Evolutionary conservation across 805 yeast genomes (phyloP), one percentile per base, ranked within the genome.

Genomic region (Monosporozyma aquatica): DNA sequence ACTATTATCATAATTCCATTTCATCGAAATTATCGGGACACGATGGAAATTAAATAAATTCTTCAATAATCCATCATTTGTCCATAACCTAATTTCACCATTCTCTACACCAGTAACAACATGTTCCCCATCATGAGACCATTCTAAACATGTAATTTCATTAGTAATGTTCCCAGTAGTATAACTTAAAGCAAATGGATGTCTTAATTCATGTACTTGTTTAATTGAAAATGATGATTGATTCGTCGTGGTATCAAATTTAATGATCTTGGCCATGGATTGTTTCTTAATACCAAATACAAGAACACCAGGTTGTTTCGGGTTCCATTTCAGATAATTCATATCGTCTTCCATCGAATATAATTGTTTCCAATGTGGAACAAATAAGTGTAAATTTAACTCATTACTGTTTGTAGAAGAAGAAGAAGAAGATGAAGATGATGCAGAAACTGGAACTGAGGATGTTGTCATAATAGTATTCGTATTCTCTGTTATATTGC

Each of bases 51-150:
- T 67, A 51, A 78, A 60, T 1, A 74, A 72, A 40, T 77, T 80
- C 45, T 74, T 67, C 29, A 86, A 65, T 24, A 72, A 70, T 0
- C 95, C 95, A 37, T 76, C 80, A 0, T 74, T 68, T 9, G 79
- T 72, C 95, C 95, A 87, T n/a, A 84, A 66, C 43, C 90, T 65
- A 7, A 87, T 53, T 51, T 82, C 90, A 11, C 95, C 95, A 53
- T 71, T 71, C 42, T 71, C 75, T 2, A 79, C 70, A 3, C 80
- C 82, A 0, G 89, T 81, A 11, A 82, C 68, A 3, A 87, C 59
- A 11, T 69, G 51, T 32, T 72, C 66, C 0, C 95, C 95, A 42
- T 65, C 63, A 1, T 81, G 80, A 10, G 85, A 73, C 94, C 94
- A 86, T 8, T 75, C 48, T 3, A 74, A 42, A 22, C 55, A 47